Conservation (phyloP, 1,284 basidiomycete species). For the Vanrija humicola region DNA sequence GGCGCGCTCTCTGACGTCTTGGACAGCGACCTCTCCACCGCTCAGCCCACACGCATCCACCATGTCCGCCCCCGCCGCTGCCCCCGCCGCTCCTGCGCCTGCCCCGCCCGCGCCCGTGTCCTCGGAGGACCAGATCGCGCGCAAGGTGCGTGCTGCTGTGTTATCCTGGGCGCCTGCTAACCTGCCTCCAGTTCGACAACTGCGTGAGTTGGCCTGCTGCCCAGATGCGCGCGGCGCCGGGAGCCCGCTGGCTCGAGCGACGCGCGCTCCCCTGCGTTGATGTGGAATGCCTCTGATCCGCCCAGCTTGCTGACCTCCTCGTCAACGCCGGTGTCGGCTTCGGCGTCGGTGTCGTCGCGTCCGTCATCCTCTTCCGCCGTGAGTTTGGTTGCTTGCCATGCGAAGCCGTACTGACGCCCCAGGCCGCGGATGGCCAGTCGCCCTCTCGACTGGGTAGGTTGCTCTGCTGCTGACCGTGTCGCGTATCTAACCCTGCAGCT, state of each 20-base stretch:
- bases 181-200: conserved; percentile 69
- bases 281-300: background rate
- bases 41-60: background rate
- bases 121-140: conserved; percentile 77
- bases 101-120: conserved; percentile 58
- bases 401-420: conserved; percentile 11
- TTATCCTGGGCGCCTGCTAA: background rate
- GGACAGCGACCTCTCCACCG: background rate
- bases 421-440: conserved; percentile 97
- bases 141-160: conserved; percentile 62
- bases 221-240: no score
- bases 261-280: no score
- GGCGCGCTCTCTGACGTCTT: background rate
- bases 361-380: conserved; percentile 93
- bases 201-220: conserved; percentile 62
- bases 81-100: conserved; percentile 20
- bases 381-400: conserved; percentile 48
- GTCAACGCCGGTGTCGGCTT: conserved; percentile 84
- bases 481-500: conserved; percentile 28
- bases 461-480: conserved; percentile 47
- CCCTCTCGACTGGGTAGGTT: conserved; percentile 79
- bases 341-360: conserved; percentile 87
- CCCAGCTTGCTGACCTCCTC: conserved; percentile 52
- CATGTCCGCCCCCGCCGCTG: conserved; percentile 16
- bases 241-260: no score